These are phyloP conservation scores for Neurospora sp. DNA, from an alignment of 495 filamentous ascomycete species.

Conservation along the genomic window DNA sequence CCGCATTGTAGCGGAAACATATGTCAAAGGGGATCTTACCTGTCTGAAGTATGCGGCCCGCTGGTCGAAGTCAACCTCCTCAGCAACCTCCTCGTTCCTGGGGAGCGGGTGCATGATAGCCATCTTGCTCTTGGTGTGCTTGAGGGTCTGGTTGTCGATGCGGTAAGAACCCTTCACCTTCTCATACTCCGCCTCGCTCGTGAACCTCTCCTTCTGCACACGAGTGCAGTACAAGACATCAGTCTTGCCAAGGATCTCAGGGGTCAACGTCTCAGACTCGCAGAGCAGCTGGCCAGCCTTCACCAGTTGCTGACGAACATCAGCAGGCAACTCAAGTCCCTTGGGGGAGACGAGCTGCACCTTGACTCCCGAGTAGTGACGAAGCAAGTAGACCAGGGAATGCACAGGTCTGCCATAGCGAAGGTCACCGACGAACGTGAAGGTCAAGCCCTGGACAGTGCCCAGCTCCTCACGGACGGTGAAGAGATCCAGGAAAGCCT, in stretches of 20 bases:
- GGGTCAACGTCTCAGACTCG: conserved; percentile 69
- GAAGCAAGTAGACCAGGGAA: conserved; percentile 83
- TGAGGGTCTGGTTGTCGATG: conserved; percentile 82
- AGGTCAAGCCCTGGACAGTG: conserved; percentile 84
- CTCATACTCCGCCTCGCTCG: conserved; percentile 69
- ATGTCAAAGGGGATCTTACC: conserved; percentile 46
- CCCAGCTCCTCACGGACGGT: conserved; percentile 96
- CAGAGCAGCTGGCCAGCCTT: conserved; percentile 61
- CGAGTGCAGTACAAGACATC: conserved; percentile 96
- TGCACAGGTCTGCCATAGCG: conserved; percentile 90
- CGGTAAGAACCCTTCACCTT: conserved; percentile 76
- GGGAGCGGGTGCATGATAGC: conserved; percentile 93
- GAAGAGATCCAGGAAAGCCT: conserved; percentile 97
- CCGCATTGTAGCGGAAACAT: not conserved
- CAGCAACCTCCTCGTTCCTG: conserved; percentile 79
- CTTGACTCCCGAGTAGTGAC: conserved; percentile 77
- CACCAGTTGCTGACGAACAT: conserved; percentile 59
- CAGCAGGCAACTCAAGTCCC: conserved; percentile 62
- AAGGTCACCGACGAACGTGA: conserved; percentile 91
- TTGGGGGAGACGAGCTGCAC: conserved; percentile 84
- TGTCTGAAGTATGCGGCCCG: conserved; percentile 97
- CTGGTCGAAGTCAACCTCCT: conserved; percentile 96
- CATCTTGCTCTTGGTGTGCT: conserved; percentile 82
- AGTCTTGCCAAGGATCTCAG: conserved; percentile 68
- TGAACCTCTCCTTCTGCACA: conserved; percentile 92